Evolutionary conservation across 2,329 filamentous ascomycete genomes (phyloP), one percentile per base, ranked within the genome.

Genomic region (Alternaria postmessia): DNA sequence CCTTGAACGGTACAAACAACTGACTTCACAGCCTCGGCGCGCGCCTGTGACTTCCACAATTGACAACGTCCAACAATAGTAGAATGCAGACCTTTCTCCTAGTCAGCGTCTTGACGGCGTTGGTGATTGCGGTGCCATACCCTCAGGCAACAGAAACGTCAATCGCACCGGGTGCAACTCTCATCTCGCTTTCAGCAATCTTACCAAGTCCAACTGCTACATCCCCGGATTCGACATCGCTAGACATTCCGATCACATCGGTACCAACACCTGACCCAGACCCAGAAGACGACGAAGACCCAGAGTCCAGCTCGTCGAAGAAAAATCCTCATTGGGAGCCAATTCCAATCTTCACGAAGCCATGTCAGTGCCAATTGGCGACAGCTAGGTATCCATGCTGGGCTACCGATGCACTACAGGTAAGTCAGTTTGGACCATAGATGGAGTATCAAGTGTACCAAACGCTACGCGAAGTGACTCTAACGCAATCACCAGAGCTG

Each of bases 261-360:
- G 24, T 57, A 24, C 55, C 65, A 4, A 41, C 53, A 14, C 34
- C 14, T n/a, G 28, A 61, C 4, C 54, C 67, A 5, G 14, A 63
- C 41, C 18, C 46, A 26, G 51, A 51, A 14, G 46, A 60, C 54
- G 26, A 69, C 48, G 36, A 51, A 26, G 56, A 36, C 38, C 24
- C 24, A 28, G 41, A 47, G 11, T 22, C 30, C 20, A 57, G 57
- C 28, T 54, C 57, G 22, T 55, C 61, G 5, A 63, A 48, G 85
- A 87, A 7, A 82, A 88, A 3, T 73, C 85, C 47, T 80, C 86
- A 55, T 68, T 90, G 28, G 75, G 83, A 18, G 78, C 82, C 59
- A 80, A 88, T 65, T 72, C 80, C 41, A 81, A 87, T 30, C 78
- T 95, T 48, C 76, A 86, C n/a, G 79, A 83, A 54, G 80, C 83